phyloP scores from a whole-genome alignment of 1,284 basidiomycete genomes.

The Phylloboletellus chloephorus region DNA sequence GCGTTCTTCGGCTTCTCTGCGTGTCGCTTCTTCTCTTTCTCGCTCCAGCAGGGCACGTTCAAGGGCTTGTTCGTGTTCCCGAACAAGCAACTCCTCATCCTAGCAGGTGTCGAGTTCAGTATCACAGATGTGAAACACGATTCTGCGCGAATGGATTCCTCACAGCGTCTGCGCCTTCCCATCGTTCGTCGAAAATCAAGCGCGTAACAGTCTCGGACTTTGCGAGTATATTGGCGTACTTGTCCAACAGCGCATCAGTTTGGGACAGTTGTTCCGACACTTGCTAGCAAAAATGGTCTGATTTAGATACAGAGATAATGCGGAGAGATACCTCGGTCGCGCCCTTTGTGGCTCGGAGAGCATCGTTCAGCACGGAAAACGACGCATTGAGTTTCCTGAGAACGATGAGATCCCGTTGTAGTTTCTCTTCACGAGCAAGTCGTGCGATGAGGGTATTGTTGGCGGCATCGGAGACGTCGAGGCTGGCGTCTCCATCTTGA shows the following conservation, averaged over 20 bases:
- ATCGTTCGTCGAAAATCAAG: slow-evolving; percentile 68
- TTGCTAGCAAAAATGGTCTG: slow-evolving; percentile 37
- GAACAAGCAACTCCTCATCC: slow-evolving; percentile 55
- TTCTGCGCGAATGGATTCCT: slow-evolving; percentile 20
- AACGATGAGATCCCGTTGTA: slow-evolving; percentile 65
- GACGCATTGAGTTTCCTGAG: slow-evolving; percentile 65
- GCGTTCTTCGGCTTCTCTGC: slow-evolving; percentile 43
- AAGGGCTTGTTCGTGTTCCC: slow-evolving; percentile 43
- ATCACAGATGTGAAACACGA: neutral
- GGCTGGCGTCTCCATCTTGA: slow-evolving; percentile 22
- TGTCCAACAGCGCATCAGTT: slow-evolving; percentile 66
- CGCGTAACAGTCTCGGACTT: slow-evolving; percentile 61
- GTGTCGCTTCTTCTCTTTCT: slow-evolving; percentile 47
- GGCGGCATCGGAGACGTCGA: slow-evolving; percentile 20
- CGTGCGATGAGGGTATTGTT: slow-evolving; percentile 20
- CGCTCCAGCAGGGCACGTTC: slow-evolving; percentile 46
- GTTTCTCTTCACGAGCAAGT: slow-evolving; percentile 56
- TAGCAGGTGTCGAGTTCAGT: slow-evolving; percentile 26
- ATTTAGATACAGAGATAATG: neutral
- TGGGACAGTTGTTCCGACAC: slow-evolving; percentile 59
- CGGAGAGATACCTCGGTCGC: slow-evolving; percentile 54
- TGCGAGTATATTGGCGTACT: slow-evolving; percentile 63
- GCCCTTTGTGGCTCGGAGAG: slow-evolving; percentile 53
- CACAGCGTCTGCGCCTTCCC: slow-evolving; percentile 66
- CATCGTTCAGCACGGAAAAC: slow-evolving; percentile 61